A percentile compares a stretch with the other conserved stretches of the same genome.
Conservation (phyloP, 495 filamentous ascomycete genomes). For the Penicillium argentinense region DNA sequence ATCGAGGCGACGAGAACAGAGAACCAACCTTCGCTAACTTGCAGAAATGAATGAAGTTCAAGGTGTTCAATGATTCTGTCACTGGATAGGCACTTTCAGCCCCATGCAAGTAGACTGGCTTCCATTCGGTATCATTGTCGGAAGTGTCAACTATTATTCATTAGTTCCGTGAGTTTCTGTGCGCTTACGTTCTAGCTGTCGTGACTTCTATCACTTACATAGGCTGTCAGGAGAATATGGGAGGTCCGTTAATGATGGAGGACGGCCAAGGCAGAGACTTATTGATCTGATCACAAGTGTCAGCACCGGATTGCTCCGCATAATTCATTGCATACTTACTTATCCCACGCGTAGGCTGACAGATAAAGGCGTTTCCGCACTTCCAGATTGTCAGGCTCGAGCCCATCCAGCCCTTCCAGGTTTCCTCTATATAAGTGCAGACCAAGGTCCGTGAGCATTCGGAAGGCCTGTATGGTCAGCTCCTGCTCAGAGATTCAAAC, state of each 20-base stretch:
- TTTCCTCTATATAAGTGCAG: constrained; percentile 5
- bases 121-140: constrained; percentile 10
- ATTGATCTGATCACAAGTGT: constrained; percentile 16
- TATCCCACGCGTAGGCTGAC: constrained; percentile 11
- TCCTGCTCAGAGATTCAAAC: too few relatives aligned
- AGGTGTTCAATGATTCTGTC: constrained; percentile 8
- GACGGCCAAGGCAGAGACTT: constrained; percentile 12
- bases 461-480: too few relatives aligned
- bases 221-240: constrained; percentile 8
- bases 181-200: too few relatives aligned
- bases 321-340: constrained; percentile 6
- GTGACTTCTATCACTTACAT: too few relatives aligned
- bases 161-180: neutral
- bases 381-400: constrained; percentile 15
- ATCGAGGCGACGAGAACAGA: neutral
- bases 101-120: constrained; percentile 2
- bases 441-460: constrained; percentile 12
- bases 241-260: constrained; percentile 1
- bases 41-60: constrained; percentile 10
- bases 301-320: too few relatives aligned
- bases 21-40: constrained; percentile 1
- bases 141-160: constrained; percentile 1
- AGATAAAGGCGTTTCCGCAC: constrained; percentile 12
- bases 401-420: constrained; percentile 5
- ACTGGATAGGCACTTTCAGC: constrained; percentile 4